A percentile compares a stretch with the other conserved stretches of the same genome.
Evolutionary conservation across 768 basidiomycete genomes (phyloP).

Genomic region (Omphalotus guepiniiformis): DNA sequence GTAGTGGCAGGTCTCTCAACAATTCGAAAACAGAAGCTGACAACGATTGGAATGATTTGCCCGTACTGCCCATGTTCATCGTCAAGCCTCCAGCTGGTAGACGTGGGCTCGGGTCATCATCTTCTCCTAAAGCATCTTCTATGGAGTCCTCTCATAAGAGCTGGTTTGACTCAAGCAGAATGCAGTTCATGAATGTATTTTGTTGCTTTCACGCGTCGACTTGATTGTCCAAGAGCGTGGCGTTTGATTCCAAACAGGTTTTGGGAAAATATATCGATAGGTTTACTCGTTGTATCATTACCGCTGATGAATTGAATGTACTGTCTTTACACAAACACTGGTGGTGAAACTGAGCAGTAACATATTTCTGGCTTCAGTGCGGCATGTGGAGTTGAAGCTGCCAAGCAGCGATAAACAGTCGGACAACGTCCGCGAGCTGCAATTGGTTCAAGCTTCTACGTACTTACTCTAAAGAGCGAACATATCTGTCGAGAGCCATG

Average conservation of each 20-base stretch:
- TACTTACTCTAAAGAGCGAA: too few relatives aligned
- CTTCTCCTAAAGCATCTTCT: slow-evolving; percentile 1
- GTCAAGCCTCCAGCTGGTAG: slow-evolving; percentile 2
- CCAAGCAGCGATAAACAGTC: too few relatives aligned
- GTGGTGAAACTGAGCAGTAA: too few relatives aligned
- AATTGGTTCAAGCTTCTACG: too few relatives aligned
- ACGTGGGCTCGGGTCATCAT: slow-evolving; percentile 2
- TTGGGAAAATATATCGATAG: background rate
- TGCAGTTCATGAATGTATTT: background rate
- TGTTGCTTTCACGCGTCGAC: background rate
- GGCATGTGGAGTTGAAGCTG: too few relatives aligned
- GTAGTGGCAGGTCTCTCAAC: background rate
- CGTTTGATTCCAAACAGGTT: slow-evolving; percentile 19
- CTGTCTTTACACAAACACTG: background rate
- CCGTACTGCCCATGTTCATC: slow-evolving; percentile 17
- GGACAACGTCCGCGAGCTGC: too few relatives aligned
- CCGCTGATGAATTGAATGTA: background rate
- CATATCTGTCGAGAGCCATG: too few relatives aligned
- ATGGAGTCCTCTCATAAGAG: background rate
- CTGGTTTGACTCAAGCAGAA: background rate
- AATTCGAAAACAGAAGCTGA: background rate
- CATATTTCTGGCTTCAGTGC: too few relatives aligned
- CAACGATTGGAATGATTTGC: slow-evolving; percentile 18
- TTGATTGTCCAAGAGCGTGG: slow-evolving; percentile 3
- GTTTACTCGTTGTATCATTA: background rate